Percentiles rank a stretch among this genome's conserved stretches.
phyloP scores from a whole-genome alignment of 1,284 basidiomycete genomes.

The Agaricales sp. region DNA sequence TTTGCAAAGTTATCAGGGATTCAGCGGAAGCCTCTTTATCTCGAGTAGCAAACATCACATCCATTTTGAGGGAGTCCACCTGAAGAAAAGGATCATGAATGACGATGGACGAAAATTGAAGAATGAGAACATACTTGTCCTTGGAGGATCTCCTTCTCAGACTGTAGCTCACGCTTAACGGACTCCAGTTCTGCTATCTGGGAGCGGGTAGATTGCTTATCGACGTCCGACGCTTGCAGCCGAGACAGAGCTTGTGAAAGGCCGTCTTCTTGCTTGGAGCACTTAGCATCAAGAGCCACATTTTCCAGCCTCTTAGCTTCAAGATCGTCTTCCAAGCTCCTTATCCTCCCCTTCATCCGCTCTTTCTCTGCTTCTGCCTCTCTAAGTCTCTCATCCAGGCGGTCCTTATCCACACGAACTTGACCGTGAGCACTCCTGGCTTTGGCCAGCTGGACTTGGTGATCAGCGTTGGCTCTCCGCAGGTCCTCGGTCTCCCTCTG shows the following conservation, averaged over 20 bases:
- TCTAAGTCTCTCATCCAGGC: conserved; percentile 47
- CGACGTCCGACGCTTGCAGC: conserved; percentile 60
- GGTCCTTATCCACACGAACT: conserved; percentile 73
- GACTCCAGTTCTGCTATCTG: conserved; percentile 54
- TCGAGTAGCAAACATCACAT: conserved; percentile 38
- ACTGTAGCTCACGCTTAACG: conserved; percentile 34
- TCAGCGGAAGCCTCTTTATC: conserved; percentile 52
- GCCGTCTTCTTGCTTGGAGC: conserved; percentile 55
- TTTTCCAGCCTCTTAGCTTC: conserved; percentile 33
- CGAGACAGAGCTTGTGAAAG: conserved; percentile 57
- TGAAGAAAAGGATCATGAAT: conserved; percentile 18
- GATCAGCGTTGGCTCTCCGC: conserved; percentile 50
- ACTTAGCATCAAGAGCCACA: conserved; percentile 40
- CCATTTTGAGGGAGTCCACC: conserved; percentile 51
- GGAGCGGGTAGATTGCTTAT: conserved; percentile 44
- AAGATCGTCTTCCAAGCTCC: conserved; percentile 32
- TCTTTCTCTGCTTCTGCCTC: conserved; percentile 58
- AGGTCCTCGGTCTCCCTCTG: conserved; percentile 62
- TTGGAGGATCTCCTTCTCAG: conserved; percentile 46
- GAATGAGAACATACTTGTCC: conserved; percentile 37
- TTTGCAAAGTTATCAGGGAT: conserved; percentile 39
- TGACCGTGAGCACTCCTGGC: conserved; percentile 68
- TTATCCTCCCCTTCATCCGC: conserved; percentile 38
- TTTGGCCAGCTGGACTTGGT: conserved; percentile 61
- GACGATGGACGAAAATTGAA: conserved; percentile 7